Percentiles rank a stretch among this genome's conserved stretches.
Evolutionary conservation across 2,329 filamentous ascomycete species (phyloP).

Genomic region (Ophiosphaerella narmari): DNA sequence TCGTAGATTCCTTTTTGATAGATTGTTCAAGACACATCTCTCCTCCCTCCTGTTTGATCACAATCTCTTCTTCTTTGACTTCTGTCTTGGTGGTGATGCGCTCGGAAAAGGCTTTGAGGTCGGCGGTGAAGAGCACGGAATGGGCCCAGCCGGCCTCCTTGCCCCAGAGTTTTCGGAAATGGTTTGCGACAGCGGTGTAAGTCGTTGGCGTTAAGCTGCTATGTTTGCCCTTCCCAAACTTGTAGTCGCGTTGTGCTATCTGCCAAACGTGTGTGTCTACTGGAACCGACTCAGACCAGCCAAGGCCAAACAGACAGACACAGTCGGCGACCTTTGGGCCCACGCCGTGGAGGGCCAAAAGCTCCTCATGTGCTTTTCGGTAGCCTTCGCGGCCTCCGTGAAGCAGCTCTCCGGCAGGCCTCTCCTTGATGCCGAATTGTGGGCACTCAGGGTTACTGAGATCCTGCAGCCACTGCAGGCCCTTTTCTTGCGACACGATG

Average conservation of each 20-base stretch:
- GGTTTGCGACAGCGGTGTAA: slow-evolving; percentile 87
- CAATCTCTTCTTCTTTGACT: slow-evolving; percentile 51
- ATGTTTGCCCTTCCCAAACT: slow-evolving; percentile 79
- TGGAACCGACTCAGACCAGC: slow-evolving; percentile 93
- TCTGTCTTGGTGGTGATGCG: slow-evolving; percentile 57
- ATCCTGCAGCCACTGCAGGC: slow-evolving; percentile 72
- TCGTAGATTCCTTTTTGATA: slow-evolving; percentile 42
- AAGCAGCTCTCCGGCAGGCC: slow-evolving; percentile 54
- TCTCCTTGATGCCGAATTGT: slow-evolving; percentile 56
- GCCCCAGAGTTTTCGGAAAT: slow-evolving; percentile 89
- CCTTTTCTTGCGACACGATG: slow-evolving; percentile 71
- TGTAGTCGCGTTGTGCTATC: slow-evolving; percentile 95
- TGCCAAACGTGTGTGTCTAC: slow-evolving; percentile 99
- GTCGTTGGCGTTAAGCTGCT: slow-evolving; percentile 86
- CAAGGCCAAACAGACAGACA: slow-evolving; percentile 92
- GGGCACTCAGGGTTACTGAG: slow-evolving; percentile 78
- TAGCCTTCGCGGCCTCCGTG: slow-evolving; percentile 68
- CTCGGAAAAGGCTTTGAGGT: slow-evolving; percentile 82
- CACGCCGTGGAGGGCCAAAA: slow-evolving; percentile 82
- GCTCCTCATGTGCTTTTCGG: slow-evolving; percentile 75
- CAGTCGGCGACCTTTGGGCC: slow-evolving; percentile 98
- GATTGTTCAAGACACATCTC: slow-evolving; percentile 12
- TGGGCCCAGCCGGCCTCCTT: slow-evolving; percentile 96
- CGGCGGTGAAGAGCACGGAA: slow-evolving; percentile 93
- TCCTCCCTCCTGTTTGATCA: slow-evolving; percentile 41